Evolutionary conservation across 164 flowering plant genomes (phyloP).

Genomic region (Tetracentron sinense): DNA sequence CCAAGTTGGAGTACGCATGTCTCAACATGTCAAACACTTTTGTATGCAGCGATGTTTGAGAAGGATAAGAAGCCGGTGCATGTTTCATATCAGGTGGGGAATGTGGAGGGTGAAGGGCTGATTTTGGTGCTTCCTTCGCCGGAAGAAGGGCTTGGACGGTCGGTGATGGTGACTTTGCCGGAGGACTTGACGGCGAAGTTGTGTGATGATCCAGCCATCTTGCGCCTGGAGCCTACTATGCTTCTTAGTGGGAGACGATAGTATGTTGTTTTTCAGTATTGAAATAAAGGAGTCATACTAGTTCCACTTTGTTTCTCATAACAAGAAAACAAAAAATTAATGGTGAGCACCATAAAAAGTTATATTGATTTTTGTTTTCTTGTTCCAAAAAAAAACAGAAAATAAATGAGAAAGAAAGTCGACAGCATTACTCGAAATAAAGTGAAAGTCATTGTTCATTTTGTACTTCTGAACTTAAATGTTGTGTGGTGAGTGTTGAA

Average conservation of each 20-base stretch:
- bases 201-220: constrained; percentile 34
- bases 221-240: constrained; percentile 40
- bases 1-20: background rate
- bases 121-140: constrained; percentile 63
- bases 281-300: no score
- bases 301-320: no score
- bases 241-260: constrained; percentile 26
- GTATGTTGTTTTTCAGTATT: background rate
- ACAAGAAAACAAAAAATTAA: no score
- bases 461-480: no score
- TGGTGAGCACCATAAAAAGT: no score
- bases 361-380: no score
- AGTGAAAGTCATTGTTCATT: no score
- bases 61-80: constrained; percentile 52
- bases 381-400: no score
- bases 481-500: no score
- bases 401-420: no score
- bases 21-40: constrained; percentile 2
- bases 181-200: constrained; percentile 38
- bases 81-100: constrained; percentile 51
- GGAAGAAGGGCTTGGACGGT: constrained; percentile 59
- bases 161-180: constrained; percentile 55
- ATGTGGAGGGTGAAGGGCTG: constrained; percentile 69
- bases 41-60: constrained; percentile 35
- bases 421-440: no score